Evolutionary conservation across 2,329 filamentous ascomycete species (phyloP), one percentile per base, ranked within the genome.

Genomic region (Trichoderma semiorbis): DNA sequence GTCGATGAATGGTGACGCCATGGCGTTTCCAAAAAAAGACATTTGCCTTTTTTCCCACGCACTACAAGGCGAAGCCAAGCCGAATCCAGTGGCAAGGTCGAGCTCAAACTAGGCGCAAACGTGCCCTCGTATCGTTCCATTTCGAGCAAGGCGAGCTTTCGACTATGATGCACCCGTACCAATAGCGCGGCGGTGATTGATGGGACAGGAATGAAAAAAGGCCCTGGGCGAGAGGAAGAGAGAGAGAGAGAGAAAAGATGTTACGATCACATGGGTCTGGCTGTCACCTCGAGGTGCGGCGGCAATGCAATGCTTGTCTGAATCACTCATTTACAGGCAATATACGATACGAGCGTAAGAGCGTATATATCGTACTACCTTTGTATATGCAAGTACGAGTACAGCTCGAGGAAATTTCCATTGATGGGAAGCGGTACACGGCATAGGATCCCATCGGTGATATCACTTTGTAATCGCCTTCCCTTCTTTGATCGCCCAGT

Each of bases 21-120:
- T 70, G 30, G 30, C 21, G 11, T 36, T 63, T 53, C 60, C 58
- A 69, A 69, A 69, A 69, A 69, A 69, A 69, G 66, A 69, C 30
- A 21, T 69, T 66, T 58, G 34, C 43, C 14, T 39, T 24, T 28
- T 18, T 26, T 36, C 36, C 58, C 58, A 34, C 26, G n/a, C 28
- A 58, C 30, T 60, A 32, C 12, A n/a, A 34, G 30, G 32, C 32
- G 57, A 60, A 32, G 18, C 57, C 57, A 60, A 60, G 30, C 57
- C 57, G 3, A 21, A 34, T 60, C 28, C 57, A 60, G 47, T 66
- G 47, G 63, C 63, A 18, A 66, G 43, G 8, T 50, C 47, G 47
- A 50, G 47, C 47, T 21, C 47, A 53, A 58, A 16, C 30, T 34
- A 57, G 30, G 50, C 53, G 21, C 24, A 39, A 36, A 67, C 21